Evolutionary conservation across 257 asterid genomes (phyloP).

Genomic region (Fraxinus excelsior): DNA sequence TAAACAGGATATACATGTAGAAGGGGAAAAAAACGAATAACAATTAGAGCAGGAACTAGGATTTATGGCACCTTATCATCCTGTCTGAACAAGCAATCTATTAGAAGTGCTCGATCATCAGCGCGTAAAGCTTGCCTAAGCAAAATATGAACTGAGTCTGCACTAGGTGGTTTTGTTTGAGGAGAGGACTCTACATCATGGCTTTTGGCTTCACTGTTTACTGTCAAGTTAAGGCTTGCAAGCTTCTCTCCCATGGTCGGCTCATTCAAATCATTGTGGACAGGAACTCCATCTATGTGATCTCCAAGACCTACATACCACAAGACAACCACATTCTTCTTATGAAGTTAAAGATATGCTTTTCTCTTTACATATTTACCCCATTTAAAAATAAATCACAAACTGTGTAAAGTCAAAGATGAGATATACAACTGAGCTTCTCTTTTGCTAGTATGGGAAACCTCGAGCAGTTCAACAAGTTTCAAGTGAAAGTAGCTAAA

Average conservation of each 20-base stretch:
- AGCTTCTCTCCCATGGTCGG: conserved; percentile 96
- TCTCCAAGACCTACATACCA: conserved; percentile 51
- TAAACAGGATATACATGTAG: neutral
- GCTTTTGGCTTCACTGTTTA: conserved; percentile 25
- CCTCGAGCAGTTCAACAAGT: neutral
- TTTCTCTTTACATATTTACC: neutral
- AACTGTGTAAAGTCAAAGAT: neutral
- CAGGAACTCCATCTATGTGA: conserved; percentile 41
- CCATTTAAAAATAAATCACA: conserved; percentile 1
- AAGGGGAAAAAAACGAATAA: neutral
- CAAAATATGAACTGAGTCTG: conserved; percentile 78
- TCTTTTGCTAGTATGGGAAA: neutral
- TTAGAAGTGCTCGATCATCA: conserved; percentile 76
- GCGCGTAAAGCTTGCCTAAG: conserved; percentile 90
- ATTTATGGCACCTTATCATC: conserved; percentile 73
- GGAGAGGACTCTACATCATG: conserved; percentile 34
- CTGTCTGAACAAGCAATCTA: conserved; percentile 83
- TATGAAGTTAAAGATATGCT: neutral
- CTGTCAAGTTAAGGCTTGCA: conserved; percentile 63
- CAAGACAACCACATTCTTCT: conserved; percentile 21
- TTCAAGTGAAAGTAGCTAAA: neutral
- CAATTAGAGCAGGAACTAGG: neutral
- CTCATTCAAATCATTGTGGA: conserved; percentile 58
- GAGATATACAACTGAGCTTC: neutral
- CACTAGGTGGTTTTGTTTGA: conserved; percentile 78